Base-by-base conservation (phyloP, 139 green algal species). In the Spirogloea muscicola region DNA sequence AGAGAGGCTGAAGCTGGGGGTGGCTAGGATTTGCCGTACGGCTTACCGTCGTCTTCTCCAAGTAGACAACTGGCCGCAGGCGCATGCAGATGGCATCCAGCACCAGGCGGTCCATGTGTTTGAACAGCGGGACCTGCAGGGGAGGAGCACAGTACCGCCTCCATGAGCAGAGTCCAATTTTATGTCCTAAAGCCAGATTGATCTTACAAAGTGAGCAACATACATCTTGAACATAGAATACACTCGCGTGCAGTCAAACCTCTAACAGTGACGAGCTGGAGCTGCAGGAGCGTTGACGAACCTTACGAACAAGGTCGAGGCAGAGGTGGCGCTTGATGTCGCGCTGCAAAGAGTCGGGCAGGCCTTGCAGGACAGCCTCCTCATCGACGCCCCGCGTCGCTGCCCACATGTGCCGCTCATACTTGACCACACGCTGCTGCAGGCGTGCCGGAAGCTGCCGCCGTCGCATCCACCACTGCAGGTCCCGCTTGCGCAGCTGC, bases 391-490 rank as follows among this genome's bases (percentile, higher is more conserved):
- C 60, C 16, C 60, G 60, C 33, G 60, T 69, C 5, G 60, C 34
- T 10, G 36, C 36, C 0, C 36, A 69, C 0, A 25, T 33, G 3
- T 69, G 60, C 34, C 60, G 60, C 60, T 69, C 60, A n/a, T 69
- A 33, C 1, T 18, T 3, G 31, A 37, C 27, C 60, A 69, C 60
- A 18, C 68, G 68, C 68, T 76, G 7, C 34, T 63, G 65, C 16
- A 74, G 65, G 13, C 13, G 6, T 1, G 34, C 41, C 6, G 65
- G 49, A 2, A 74, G 65, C 51, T 63, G 65, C 1, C 65, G 65
- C 9, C 51, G 65, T 37, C 7, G 18, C 65, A 74, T 74, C 65
- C 65, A 74, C 49, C 51, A 74, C 27, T 74, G 43, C 3, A 63
- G 9, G 48, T 74, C 48, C 36, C 44, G 2, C 36, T 46, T 31